Base-by-base conservation (phyloP, 2,329 filamentous ascomycete species). In the Chlorencoelia australis region DNA sequence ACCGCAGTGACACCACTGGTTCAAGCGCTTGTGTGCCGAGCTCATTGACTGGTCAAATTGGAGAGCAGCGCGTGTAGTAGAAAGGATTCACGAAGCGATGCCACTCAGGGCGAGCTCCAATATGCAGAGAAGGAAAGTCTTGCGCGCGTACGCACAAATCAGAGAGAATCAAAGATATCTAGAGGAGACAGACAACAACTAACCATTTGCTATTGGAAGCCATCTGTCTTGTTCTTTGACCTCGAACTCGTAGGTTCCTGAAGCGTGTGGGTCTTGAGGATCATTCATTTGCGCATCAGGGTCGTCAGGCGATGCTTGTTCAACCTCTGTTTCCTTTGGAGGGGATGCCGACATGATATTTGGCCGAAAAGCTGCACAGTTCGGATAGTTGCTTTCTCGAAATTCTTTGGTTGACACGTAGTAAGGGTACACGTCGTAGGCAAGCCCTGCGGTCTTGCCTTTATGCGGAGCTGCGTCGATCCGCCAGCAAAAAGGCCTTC, bases 181-280 rank as follows among this genome's bases (percentile, higher is more conserved):
- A 21, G 27, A 33, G 34, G 28, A 30, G 30, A 47, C 35, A 37
- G 19, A 29, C 31, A 30, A 54, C 50, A 65, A 91, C 91, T 75
- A 75, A 98, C 91, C 91, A 87, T 98, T 98, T 68, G 91, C 91
- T 75, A 98, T 98, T 62, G 91, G 91, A 62, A 98, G 76, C 91
- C 91, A 98, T 73, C 91, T 74, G 67, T 98, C 91, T 67, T 98
- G 91, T 67, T 98, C 91, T 73, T 96, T 96, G 65, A 96, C 89
- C 68, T 96, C 89, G 62, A 95, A 94, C 69, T 96, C 89, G 65
- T 86, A 86, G 64, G 69, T 78, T 62, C 74, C 80, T 30, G 35
- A 30, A 40, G 42, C 39, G 32, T 45, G 45, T 47, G 45, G 45
- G 44, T 47, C 45, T 28, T 40, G 37, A 43, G 42, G 43, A 37